Conservation (phyloP, 208 protist genomes). For the Porcisia hertigi region DNA sequence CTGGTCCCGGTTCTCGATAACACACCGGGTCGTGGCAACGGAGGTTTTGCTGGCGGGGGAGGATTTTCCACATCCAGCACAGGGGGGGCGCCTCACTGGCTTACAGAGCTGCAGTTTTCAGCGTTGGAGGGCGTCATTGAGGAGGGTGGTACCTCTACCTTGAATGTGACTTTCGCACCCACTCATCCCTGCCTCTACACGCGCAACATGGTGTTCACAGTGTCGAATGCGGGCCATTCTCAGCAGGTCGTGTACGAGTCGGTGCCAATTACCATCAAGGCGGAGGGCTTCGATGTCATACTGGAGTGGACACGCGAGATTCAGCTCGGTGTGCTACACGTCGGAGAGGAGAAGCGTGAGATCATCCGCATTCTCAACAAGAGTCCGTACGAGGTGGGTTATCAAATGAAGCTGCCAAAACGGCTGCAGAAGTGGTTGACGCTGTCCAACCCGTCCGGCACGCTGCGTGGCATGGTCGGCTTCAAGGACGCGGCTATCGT, state of each 20-base stretch:
- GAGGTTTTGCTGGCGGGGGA: neutral
- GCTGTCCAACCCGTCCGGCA: slow-evolving; percentile 60
- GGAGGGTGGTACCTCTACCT: slow-evolving; percentile 50
- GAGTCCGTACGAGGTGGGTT: slow-evolving; percentile 94
- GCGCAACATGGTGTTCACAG: slow-evolving; percentile 54
- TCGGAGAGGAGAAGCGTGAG: slow-evolving; percentile 84
- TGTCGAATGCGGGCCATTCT: slow-evolving; percentile 49
- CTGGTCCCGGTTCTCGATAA: slow-evolving; percentile 22
- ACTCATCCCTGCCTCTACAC: slow-evolving; percentile 77
- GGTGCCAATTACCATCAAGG: slow-evolving; percentile 77
- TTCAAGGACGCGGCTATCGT: slow-evolving; percentile 87
- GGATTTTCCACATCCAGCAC: neutral
- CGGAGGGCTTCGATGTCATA: slow-evolving; percentile 93
- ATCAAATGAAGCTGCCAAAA: slow-evolving; percentile 81
- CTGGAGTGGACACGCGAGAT: slow-evolving; percentile 90
- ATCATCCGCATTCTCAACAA: slow-evolving; percentile 90
- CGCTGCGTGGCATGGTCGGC: slow-evolving; percentile 80
- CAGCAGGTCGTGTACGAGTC: slow-evolving; percentile 60
- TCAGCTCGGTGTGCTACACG: slow-evolving; percentile 90
- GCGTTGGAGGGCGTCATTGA: slow-evolving; percentile 69
- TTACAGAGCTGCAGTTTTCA: slow-evolving; percentile 72
- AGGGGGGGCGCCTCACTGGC: slow-evolving; percentile 49
- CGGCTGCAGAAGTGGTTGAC: slow-evolving; percentile 66
- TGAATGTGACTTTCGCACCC: slow-evolving; percentile 71
- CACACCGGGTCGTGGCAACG: neutral